Conservation (phyloP, 345 rosid species). For the Orychophragmus violaceus region DNA sequence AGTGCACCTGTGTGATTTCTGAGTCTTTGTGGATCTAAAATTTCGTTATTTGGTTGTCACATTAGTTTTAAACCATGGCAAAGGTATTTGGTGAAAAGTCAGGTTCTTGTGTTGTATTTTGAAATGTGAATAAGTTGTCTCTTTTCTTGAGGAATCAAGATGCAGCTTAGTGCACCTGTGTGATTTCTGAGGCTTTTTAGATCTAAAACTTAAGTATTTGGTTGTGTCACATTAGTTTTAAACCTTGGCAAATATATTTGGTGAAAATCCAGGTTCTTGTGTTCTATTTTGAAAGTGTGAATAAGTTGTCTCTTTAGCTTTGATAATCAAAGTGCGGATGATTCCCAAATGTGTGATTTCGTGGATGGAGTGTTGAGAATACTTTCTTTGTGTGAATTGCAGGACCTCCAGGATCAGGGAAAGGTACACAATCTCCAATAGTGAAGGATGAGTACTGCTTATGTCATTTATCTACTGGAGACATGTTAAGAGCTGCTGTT, state of each 20-base stretch:
- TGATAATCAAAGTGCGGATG: not conserved
- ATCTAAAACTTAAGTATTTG: not conserved
- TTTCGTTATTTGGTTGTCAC: not conserved
- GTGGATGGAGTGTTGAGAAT: not conserved
- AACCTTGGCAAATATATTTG: not conserved
- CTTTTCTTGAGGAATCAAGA: not conserved
- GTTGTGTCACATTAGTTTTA: not conserved
- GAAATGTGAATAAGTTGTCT: not conserved
- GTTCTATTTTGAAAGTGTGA: not conserved
- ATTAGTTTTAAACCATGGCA: not conserved
- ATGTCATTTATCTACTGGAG: constrained; percentile 97
- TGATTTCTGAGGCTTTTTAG: not conserved
- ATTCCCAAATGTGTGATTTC: not conserved
- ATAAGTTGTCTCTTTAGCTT: not conserved
- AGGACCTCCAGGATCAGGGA: constrained; percentile 98
- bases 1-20: too few species aligned
- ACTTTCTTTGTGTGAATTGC: constrained; percentile 18
- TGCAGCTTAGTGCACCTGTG: not conserved
- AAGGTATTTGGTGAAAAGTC: not conserved
- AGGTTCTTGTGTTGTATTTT: not conserved
- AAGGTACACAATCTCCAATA: constrained; percentile 87
- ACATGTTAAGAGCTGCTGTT: constrained; percentile 95
- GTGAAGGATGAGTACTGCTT: constrained; percentile 87
- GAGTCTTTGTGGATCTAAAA: not conserved
- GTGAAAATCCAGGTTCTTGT: not conserved